phyloP scores from a whole-genome alignment of 2,329 filamentous ascomycete genomes.

The Ilyonectria sp. region DNA sequence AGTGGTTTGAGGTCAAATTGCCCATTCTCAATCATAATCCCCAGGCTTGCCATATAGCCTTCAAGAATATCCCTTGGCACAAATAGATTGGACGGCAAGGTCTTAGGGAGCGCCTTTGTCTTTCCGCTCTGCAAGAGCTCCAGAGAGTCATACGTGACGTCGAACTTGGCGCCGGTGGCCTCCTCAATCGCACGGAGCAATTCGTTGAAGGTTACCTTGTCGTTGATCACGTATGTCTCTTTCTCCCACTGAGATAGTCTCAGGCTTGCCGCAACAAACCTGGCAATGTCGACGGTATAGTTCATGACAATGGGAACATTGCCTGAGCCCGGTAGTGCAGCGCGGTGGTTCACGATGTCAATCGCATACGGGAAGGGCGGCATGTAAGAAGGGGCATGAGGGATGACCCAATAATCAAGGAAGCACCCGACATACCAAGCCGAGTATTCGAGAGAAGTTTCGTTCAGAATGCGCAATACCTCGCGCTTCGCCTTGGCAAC shows the following conservation, averaged over 20 bases:
- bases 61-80: not conserved
- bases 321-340: slow-evolving; percentile 6
- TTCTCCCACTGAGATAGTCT: not conserved
- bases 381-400: slow-evolving; percentile 2
- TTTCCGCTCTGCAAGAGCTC: not conserved
- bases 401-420: not conserved
- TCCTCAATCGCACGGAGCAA: not conserved
- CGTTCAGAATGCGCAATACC: not conserved
- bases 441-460: not conserved
- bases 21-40: not conserved
- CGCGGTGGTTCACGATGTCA: slow-evolving; percentile 3
- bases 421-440: not conserved
- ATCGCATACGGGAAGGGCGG: not conserved
- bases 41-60: not conserved
- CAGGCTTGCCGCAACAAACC: not conserved
- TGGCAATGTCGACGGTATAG: slow-evolving; percentile 14
- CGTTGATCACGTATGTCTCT: slow-evolving; percentile 8
- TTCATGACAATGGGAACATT: slow-evolving; percentile 9
- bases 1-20: not conserved
- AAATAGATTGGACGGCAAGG: not conserved
- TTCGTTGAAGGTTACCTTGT: slow-evolving; percentile 15
- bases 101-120: not conserved
- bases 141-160: not conserved
- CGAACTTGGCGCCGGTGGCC: slow-evolving; percentile 1
- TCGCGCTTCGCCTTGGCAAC: not conserved